Base-by-base conservation (phyloP, 768 basidiomycete species). In the Lactifluus subvellereus region DNA sequence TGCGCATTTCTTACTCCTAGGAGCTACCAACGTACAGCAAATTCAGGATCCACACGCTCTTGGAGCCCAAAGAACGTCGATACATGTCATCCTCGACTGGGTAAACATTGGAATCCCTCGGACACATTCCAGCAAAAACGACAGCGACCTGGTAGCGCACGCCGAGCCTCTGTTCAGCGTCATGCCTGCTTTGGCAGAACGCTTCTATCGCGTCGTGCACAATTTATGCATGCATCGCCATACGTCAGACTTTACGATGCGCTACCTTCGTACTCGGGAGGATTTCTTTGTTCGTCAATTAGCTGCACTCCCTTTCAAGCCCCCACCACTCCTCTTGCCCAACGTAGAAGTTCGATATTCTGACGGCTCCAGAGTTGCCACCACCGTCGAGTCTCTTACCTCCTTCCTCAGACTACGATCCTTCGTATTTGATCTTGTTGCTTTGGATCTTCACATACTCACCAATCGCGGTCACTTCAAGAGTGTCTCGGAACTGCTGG, bases 281-380 rank as follows among this genome's bases (percentile, higher is more conserved):
- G 87, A 94, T 69, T 98, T 94, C 76, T 94, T 94, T 69, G 84
- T 84, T 3, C 82, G 89, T 2, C 94, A 97, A 70, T 80, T 96
- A n/a, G 81, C 85, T 6, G 83, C 79, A 11, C 79, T 95, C 33
- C 89, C 94, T 1, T 82, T 86, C 32, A 78, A 80, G 61, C 80
- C 82, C 0, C 86, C 90, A 0, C 73, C 79, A 32, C 75, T 76
- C 7, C 61, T 76, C 42, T 80, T 82, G 6, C 80, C 84, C 0
- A 77, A 77, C 51, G 79, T 88, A 32, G 82, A 86, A 54, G 81
- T 90, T 10, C 71, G 82, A 40, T 94, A 91, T 70, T 76, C 74
- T 32, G 91, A 95, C 67, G 89, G 89, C 5, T 80, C 84, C 18
- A 80, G 86, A 27, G 77, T 89, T 11, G 73, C 79, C 45, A 88